These are phyloP conservation scores for Pugionium dolabratum DNA, from an alignment of 345 rosid species.

Conservation along the genomic window DNA sequence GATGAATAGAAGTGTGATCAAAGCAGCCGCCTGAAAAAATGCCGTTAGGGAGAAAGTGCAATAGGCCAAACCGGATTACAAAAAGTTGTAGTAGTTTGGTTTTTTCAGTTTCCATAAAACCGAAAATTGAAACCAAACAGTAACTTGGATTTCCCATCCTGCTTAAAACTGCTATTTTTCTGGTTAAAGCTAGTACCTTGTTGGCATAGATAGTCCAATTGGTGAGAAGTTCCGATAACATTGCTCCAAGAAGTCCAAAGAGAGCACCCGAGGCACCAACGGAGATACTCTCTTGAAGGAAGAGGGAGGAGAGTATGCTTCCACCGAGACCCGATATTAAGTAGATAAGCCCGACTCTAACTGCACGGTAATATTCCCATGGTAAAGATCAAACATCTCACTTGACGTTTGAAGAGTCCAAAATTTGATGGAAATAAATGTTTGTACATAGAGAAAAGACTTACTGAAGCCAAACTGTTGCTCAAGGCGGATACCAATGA, in stretches of 20 bases:
- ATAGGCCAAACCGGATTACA: too few relatives aligned
- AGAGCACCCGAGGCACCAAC: slow-evolving; percentile 99
- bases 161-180: too few relatives aligned
- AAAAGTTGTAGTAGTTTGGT: too few relatives aligned
- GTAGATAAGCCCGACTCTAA: slow-evolving; percentile 72
- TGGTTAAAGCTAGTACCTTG: slow-evolving; percentile 50
- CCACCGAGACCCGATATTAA: slow-evolving; percentile 85
- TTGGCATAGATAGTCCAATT: slow-evolving; percentile 94
- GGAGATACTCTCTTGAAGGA: slow-evolving; percentile 65
- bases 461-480: slow-evolving; percentile 94
- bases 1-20: slow-evolving; percentile 63
- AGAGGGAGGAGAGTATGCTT: slow-evolving; percentile 72
- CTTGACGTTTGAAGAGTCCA: background rate
- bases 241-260: slow-evolving; percentile 96
- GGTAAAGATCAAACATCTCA: slow-evolving; percentile 4
- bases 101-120: background rate
- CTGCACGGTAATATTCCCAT: slow-evolving; percentile 41
- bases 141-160: too few relatives aligned
- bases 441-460: background rate
- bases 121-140: background rate
- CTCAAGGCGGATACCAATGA: slow-evolving; percentile 89
- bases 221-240: slow-evolving; percentile 91
- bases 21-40: slow-evolving; percentile 60
- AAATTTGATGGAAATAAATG: background rate
- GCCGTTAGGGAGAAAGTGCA: background rate